Base-by-base conservation (phyloP, 2,329 filamentous ascomycete species). In the Aphanocladium album region DNA sequence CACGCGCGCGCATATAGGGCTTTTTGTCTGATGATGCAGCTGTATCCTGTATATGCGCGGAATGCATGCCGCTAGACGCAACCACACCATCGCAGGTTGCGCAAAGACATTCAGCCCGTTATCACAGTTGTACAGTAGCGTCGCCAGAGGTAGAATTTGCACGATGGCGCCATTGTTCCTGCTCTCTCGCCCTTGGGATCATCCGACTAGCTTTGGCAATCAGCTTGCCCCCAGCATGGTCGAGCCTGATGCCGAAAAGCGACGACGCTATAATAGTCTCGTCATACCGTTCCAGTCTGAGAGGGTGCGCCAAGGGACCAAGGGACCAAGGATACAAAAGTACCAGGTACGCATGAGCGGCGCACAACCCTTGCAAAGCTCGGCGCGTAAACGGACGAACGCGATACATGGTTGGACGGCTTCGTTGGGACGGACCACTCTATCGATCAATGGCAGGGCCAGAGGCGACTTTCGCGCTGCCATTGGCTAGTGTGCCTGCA, bases 371-470 rank as follows among this genome's bases (percentile, higher is more conserved):
- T 39, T 62, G 55, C 17, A 43, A 54, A 47, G 45, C 43, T 59
- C 56, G 56, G 60, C 56, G 60, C 58, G 60, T 60, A 58, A 57
- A 47, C 21, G 23, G 39, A 62, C 49, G 54, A 27, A n/a, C 5
- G 5, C 35, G 56, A 47, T 52, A 30, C 30, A 41, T 62, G 60
- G 60, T 62, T 60, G 60, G 60, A 55, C 56, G 60, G 37, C 55
- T 55, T 45, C 21, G 19, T 50, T 39, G 37, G 41, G 49, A n/a
- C 21, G 50, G 49, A 25, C 50, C 56, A 59, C 56, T 62, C 11
- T n/a, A 56, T 55, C 51, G 45, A 62, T 62, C 55, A 50, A 59
- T 62, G 49, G 56, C 41, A 35, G 56, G n/a, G 46, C 56, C 21
- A 14, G 27, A 54, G 25, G 27, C 30, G 30, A 25, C 43, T 39